Evolutionary conservation across 176 grass and related monocot species (phyloP).

Genomic region (Triticum monococcum): DNA sequence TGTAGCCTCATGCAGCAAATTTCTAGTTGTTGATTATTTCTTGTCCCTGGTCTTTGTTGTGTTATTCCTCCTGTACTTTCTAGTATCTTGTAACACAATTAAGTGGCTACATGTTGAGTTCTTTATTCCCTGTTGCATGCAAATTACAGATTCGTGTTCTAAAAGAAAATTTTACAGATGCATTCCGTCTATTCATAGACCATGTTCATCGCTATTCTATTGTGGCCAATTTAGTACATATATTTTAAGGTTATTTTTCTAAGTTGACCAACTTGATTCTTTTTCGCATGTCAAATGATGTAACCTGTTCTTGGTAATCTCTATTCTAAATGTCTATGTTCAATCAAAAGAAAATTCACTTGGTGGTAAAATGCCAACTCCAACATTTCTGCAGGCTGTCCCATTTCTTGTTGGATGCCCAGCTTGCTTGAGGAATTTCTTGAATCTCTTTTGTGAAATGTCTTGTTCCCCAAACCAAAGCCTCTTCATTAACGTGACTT

Average conservation of each 20-base stretch:
- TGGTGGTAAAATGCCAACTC: slow-evolving; percentile 10
- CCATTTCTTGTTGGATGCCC: slow-evolving; percentile 99
- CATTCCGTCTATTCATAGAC: not conserved
- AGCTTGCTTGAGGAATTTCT: slow-evolving; percentile 97
- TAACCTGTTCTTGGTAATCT: slow-evolving; percentile 23
- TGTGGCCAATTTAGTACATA: not conserved
- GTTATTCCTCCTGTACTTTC: not conserved
- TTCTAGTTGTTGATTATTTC: slow-evolving; percentile 7
- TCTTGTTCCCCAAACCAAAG: slow-evolving; percentile 97
- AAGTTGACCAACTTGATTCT: slow-evolving; percentile 14
- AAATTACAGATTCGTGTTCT: not conserved
- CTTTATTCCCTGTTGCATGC: not conserved
- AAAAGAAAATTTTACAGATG: no score
- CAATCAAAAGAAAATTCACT: not conserved
- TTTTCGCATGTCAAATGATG: slow-evolving; percentile 25
- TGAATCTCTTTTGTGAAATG: slow-evolving; percentile 93
- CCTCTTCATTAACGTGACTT: slow-evolving; percentile 96
- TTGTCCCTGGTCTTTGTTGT: slow-evolving; percentile 12
- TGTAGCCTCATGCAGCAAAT: slow-evolving; percentile 28
- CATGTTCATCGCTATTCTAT: slow-evolving; percentile 21
- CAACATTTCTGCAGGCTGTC: slow-evolving; percentile 66
- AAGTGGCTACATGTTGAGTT: not conserved
- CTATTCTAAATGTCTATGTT: slow-evolving; percentile 13
- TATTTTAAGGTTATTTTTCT: not conserved
- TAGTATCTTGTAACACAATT: not conserved